Conservation (phyloP, 2,329 filamentous ascomycete genomes). For the Xylariaceae sp. region DNA sequence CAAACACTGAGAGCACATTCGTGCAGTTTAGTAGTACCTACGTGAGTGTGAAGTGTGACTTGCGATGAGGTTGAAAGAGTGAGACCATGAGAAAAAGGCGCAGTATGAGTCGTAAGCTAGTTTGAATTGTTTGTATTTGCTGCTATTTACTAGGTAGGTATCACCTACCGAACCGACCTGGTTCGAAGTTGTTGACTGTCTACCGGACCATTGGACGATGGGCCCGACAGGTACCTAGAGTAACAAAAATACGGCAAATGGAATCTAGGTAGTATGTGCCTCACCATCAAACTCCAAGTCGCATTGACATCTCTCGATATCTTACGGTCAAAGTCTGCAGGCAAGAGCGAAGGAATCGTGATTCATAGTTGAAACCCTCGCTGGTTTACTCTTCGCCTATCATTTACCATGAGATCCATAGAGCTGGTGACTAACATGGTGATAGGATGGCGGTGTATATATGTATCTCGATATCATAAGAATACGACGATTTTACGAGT, state of each 20-base stretch:
- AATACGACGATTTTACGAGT: too few species aligned
- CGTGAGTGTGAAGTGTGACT: too few species aligned
- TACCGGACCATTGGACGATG: too few species aligned
- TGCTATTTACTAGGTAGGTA: too few species aligned
- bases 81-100: too few species aligned
- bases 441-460: conserved; percentile 67
- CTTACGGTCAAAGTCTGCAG: conserved; percentile 72
- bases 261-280: conserved; percentile 54
- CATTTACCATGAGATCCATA: conserved; percentile 89
- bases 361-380: conserved; percentile 38
- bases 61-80: too few species aligned
- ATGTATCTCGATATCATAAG: neutral
- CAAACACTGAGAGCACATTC: too few species aligned
- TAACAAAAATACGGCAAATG: neutral
- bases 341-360: conserved; percentile 57
- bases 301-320: conserved; percentile 48
- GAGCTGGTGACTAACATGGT: conserved; percentile 67
- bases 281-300: conserved; percentile 79
- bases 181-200: too few species aligned
- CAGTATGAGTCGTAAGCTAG: too few species aligned
- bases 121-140: too few species aligned
- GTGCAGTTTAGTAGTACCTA: too few species aligned
- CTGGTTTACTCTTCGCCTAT: conserved; percentile 75
- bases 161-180: too few species aligned
- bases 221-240: neutral